phyloP scores from a whole-genome alignment of 31 red algal species.

The Odonthalia washingtoniensis region DNA sequence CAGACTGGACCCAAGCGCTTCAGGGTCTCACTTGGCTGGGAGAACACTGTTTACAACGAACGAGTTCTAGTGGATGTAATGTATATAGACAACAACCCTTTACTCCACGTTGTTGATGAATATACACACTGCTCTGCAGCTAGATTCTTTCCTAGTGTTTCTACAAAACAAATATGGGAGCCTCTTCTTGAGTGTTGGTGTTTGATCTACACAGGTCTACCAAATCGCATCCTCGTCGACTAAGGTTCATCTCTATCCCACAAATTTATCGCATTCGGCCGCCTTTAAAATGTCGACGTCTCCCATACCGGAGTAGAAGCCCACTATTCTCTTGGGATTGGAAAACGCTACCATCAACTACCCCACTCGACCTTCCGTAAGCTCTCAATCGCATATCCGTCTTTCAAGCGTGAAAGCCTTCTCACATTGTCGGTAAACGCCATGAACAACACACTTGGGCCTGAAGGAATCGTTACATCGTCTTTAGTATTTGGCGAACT shows the following conservation, averaged over 20 bases:
- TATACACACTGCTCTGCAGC: too few relatives aligned
- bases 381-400: background rate
- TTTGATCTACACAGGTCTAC: too few relatives aligned
- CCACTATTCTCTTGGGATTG: slow-evolving; percentile 39
- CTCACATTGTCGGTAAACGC: slow-evolving; percentile 1
- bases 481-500: slow-evolving; percentile 20
- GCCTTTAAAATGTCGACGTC: slow-evolving; percentile 17
- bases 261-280: slow-evolving; percentile 1
- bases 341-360: slow-evolving; percentile 21
- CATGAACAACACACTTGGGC: slow-evolving; percentile 35
- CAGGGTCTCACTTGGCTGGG: slow-evolving; percentile 16
- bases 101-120: too few relatives aligned
- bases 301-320: slow-evolving; percentile 19
- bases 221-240: too few relatives aligned
- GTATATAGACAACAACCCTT: too few relatives aligned
- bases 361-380: slow-evolving; percentile 28
- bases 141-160: too few relatives aligned
- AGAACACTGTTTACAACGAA: slow-evolving; percentile 24
- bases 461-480: slow-evolving; percentile 10
- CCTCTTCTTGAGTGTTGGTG: too few relatives aligned
- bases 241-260: too few relatives aligned
- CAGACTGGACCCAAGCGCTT: slow-evolving; percentile 14
- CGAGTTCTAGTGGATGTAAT: too few relatives aligned
- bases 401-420: background rate
- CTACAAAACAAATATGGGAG: too few relatives aligned